Evolutionary conservation across 106 monocot species (phyloP).

Genomic region (Cymbidium sinense): DNA sequence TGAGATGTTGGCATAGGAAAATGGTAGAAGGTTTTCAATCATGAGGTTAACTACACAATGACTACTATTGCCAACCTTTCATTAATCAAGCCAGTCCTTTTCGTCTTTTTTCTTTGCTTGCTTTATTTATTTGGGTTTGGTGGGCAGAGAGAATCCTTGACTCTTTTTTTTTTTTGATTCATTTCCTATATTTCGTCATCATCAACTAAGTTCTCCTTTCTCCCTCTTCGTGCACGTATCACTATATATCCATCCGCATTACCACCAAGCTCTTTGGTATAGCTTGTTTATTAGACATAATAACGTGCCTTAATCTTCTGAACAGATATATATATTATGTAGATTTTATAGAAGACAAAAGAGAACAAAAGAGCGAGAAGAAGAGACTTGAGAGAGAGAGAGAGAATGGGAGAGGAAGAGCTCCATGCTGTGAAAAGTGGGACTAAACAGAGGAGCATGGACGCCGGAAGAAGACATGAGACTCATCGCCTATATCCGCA

Average conservation of each 20-base stretch:
- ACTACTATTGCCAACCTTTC: not conserved
- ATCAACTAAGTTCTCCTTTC: not conserved
- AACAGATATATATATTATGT: no score
- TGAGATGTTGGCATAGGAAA: conserved; percentile 1
- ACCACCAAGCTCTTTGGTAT: not conserved
- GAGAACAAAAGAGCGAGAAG: not conserved
- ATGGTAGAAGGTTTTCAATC: conserved; percentile 3
- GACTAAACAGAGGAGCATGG: conserved; percentile 84
- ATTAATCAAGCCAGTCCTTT: not conserved
- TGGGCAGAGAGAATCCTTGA: conserved; percentile 4
- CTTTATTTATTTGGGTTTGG: not conserved
- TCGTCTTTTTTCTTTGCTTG: not conserved
- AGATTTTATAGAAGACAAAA: not conserved
- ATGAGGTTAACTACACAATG: conserved; percentile 1
- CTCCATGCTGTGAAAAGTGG: conserved; percentile 83
- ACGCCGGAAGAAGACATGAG: conserved; percentile 74
- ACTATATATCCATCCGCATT: not conserved
- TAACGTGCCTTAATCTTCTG: not conserved
- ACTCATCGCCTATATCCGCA: conserved; percentile 56
- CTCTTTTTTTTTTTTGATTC: not conserved
- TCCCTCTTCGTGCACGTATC: not conserved
- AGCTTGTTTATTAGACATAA: not conserved
- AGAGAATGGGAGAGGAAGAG: conserved; percentile 54
- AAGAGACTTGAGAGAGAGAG: not conserved
- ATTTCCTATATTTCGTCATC: not conserved